Base-by-base conservation (phyloP, 2,329 filamentous ascomycete genomes). In the Aspergillus sp. region DNA sequence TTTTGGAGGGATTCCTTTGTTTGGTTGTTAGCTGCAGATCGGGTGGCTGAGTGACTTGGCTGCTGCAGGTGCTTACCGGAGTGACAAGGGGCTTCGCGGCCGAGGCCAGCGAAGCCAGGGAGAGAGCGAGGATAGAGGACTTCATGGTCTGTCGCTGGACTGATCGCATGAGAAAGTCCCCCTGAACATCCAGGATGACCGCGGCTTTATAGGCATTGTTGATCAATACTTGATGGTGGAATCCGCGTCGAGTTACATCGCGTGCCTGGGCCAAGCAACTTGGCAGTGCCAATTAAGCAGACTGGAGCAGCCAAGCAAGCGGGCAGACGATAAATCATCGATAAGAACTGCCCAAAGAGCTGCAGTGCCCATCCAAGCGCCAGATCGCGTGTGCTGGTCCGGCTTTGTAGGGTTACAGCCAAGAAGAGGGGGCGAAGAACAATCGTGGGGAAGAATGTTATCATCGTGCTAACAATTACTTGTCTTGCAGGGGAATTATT, bases 191-290 rank as follows among this genome's bases (percentile, higher is more conserved):
- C 15, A 26, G 43, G 43, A 4, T 26, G 44, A n/a, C 8, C 24
- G 8, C 26, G 36, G 18, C n/a, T 44, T 50, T 34, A 43, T 51
- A 49, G 3, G 26, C 18, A n/a, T 9, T 9, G 26, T 32, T 20
- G 45, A 42, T 50, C 20, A 43, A 17, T 36, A 12, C 34, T 39
- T 6, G 30, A 56, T 39, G 2, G n/a, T 22, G 20, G 22, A 45
- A 24, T 49, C 58, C 55, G 55, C 47, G 52, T 59, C 34, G 15
- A 51, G 54, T 55, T 57, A 55, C 55, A 61, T 62, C 50, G 50
- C 42, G 49, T 17, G 20, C 39, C 55, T 50, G 41, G 50, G 56
- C 50, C 52, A 58, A 39, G 38, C 24, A 8, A 15, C 55, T 56
- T 56, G 55, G 55, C 55, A 48, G 24, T 18, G 32, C 12, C 45